Evolutionary conservation across 257 asterid species (phyloP), one percentile per base, ranked within the genome.

Genomic region (Penstemon barbatus): DNA sequence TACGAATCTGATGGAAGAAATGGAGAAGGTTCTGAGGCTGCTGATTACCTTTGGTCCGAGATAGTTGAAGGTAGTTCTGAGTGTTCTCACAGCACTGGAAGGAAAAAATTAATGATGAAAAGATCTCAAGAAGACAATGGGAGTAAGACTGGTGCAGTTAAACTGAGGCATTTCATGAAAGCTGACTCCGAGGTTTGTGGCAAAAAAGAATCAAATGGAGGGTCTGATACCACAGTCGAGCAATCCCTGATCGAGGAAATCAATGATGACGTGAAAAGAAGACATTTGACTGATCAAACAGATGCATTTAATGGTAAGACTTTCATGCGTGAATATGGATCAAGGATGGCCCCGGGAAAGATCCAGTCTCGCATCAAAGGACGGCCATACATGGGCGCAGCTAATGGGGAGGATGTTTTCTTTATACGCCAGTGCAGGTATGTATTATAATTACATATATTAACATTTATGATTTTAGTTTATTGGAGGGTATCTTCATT

Each of bases 1-100:
- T 92, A 88, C 64, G 97, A 84, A 68, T 87, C 91, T 75, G 95
- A 89, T 84, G 88, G 82, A 71, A 88, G 92, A 73, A 83, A 76
- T 57, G 96, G 74, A 53, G 85, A 75, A 75, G 79, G 77, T 68
- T 81, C 79, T 70, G 89, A 82, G 81, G 80, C 74, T 63, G 86
- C 69, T 71, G 90, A 80, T 70, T 64, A 65, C 79, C 82, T 66
- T 33, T 82, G 78, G 45, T 79, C 87, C 6, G 90, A 82, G 74
- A 60, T 80, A 11, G 82, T 86, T 70, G 91, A 83, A 72, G 88
- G 69, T 68, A 87, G 86, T 61, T 82, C 87, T 33, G 91, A 83
- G 71, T 86, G 77, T 75, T 77, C 89, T 61, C 87, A 71, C 61
- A 78, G 78, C 61, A 46, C 68, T 40, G 83, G 64, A 69, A 78